Conservation (phyloP, 148 eudicot genomes). For the Rhododendron mucronatum region DNA sequence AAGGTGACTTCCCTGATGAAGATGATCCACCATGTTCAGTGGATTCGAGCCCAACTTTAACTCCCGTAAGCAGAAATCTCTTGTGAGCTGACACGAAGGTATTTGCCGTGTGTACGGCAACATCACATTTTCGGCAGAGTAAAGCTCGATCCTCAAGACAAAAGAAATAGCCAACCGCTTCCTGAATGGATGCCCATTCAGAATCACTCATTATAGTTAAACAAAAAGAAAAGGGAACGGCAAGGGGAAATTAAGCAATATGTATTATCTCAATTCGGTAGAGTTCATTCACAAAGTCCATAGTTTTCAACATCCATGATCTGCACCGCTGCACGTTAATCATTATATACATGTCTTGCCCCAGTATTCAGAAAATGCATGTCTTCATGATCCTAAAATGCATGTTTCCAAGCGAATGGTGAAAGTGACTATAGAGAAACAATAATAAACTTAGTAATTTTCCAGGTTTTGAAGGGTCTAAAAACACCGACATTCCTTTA, state of each 20-base stretch:
- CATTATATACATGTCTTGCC: not conserved
- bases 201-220: not conserved
- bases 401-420: not conserved
- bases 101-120: slow-evolving; percentile 77
- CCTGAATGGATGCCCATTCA: slow-evolving; percentile 47
- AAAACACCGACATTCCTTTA: not conserved
- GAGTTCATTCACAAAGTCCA: not conserved
- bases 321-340: not conserved
- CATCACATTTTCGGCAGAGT: slow-evolving; percentile 83
- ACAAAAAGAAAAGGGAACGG: not conserved
- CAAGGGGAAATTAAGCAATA: slow-evolving; percentile 1
- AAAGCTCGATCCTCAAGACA: slow-evolving; percentile 94
- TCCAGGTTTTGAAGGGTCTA: not conserved
- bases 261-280: not conserved
- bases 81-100: slow-evolving; percentile 66
- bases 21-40: slow-evolving; percentile 44
- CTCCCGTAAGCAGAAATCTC: slow-evolving; percentile 90
- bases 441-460: not conserved
- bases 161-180: slow-evolving; percentile 81
- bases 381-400: not conserved
- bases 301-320: not conserved
- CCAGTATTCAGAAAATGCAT: not conserved
- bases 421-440: not conserved
- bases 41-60: slow-evolving; percentile 74
- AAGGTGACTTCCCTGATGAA: slow-evolving; percentile 44